These are phyloP conservation scores for Acer saccharum DNA, from an alignment of 345 rosid genomes.

Conservation along the genomic window DNA sequence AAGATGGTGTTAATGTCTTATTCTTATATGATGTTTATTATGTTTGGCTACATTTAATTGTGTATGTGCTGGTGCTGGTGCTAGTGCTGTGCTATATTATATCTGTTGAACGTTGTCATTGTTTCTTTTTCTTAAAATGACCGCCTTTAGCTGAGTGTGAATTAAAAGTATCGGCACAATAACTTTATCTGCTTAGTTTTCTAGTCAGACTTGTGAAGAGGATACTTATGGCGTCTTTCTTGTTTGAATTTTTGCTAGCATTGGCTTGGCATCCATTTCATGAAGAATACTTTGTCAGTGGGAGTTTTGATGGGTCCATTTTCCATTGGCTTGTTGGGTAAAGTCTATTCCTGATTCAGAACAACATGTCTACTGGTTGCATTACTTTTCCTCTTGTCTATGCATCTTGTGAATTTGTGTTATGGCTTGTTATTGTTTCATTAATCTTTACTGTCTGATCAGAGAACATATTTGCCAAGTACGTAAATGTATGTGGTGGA, in stretches of 20 bases:
- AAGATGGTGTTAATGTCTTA: background rate
- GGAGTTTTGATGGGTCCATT: slow-evolving; percentile 90
- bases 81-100: background rate
- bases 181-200: background rate
- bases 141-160: background rate
- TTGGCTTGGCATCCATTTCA: slow-evolving; percentile 99
- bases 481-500: background rate
- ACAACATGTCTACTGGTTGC: background rate
- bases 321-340: slow-evolving; percentile 99
- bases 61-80: background rate
- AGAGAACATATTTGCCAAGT: background rate
- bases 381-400: background rate
- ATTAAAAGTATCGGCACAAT: background rate
- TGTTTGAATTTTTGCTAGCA: slow-evolving; percentile 42
- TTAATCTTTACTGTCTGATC: background rate
- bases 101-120: background rate
- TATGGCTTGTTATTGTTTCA: background rate
- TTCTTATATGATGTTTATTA: background rate
- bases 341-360: slow-evolving; percentile 19
- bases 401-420: background rate
- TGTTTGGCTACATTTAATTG: background rate
- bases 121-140: slow-evolving; percentile 5
- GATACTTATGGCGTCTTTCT: slow-evolving; percentile 7
- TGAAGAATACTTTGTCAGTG: slow-evolving; percentile 98
- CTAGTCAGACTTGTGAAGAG: background rate